A percentile compares a stretch with the other conserved stretches of the same genome.
Evolutionary conservation across 768 basidiomycete genomes (phyloP).

Genomic region (Trametopsis cervina): DNA sequence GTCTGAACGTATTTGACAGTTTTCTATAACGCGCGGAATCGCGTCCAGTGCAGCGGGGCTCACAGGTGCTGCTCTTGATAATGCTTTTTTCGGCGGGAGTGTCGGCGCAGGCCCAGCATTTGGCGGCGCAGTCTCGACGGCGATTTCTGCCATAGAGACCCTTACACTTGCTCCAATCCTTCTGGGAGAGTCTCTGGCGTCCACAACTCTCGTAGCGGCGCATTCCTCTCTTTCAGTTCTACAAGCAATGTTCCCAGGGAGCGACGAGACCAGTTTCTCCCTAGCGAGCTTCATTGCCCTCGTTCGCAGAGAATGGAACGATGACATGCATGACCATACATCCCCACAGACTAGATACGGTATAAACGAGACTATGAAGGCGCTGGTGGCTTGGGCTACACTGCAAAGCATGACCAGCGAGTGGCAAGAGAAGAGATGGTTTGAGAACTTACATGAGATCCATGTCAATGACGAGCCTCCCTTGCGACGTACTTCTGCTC

Average conservation of each 20-base stretch:
- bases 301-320: conserved; percentile 72
- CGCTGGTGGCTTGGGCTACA: conserved; percentile 74
- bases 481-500: background rate
- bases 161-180: conserved; percentile 70
- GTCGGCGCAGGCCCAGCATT: conserved; percentile 52
- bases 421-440: conserved; percentile 71
- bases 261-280: conserved; percentile 76
- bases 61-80: conserved; percentile 55
- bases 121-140: conserved; percentile 51
- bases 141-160: conserved; percentile 60
- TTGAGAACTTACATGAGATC: conserved; percentile 58
- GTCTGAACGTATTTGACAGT: conserved; percentile 33
- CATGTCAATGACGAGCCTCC: conserved; percentile 42
- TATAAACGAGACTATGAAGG: conserved; percentile 57
- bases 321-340: conserved; percentile 41
- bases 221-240: conserved; percentile 72
- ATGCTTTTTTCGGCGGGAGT: conserved; percentile 57
- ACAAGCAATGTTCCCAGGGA: conserved; percentile 64
- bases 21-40: conserved; percentile 58
- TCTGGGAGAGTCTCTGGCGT: conserved; percentile 69
- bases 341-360: conserved; percentile 57
- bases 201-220: conserved; percentile 67
- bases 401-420: conserved; percentile 77
- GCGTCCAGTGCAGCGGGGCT: conserved; percentile 51
- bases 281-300: conserved; percentile 73